These are phyloP conservation scores for Aegilops tauschii DNA, from an alignment of 176 grass and related monocot genomes.

Conservation along the genomic window DNA sequence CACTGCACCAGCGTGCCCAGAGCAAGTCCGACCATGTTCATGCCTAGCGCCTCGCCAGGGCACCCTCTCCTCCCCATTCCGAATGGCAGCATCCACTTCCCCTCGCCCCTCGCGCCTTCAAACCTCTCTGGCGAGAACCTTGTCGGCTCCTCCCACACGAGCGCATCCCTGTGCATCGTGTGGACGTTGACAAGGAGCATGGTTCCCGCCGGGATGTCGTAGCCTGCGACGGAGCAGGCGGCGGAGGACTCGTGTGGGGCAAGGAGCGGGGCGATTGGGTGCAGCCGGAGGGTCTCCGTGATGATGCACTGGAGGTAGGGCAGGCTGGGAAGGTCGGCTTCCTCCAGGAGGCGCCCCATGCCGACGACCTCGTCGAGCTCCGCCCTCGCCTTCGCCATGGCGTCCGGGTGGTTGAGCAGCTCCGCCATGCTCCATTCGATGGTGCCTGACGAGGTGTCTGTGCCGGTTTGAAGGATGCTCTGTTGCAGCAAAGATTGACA, in stretches of 20 bases:
- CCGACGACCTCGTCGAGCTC: slow-evolving; percentile 18
- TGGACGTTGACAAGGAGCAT: slow-evolving; percentile 35
- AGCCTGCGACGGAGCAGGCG: slow-evolving; percentile 3
- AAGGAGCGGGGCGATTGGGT: slow-evolving; percentile 1
- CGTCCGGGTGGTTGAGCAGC: slow-evolving; percentile 12
- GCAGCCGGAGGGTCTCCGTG: slow-evolving; percentile 19
- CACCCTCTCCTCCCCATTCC: slow-evolving; percentile 32
- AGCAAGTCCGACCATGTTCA: slow-evolving; percentile 8
- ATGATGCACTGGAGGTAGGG: slow-evolving; percentile 31
- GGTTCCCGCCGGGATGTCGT: slow-evolving; percentile 21
- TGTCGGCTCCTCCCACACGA: neutral
- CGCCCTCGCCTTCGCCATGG: neutral
- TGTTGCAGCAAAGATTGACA: slow-evolving; percentile 4
- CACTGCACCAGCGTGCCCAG: slow-evolving; percentile 25
- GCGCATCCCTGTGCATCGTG: neutral
- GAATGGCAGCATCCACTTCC: slow-evolving; percentile 44
- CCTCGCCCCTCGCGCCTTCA: neutral
- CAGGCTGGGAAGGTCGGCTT: slow-evolving; percentile 26
- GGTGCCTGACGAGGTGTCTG: slow-evolving; percentile 14
- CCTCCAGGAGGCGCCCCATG: neutral
- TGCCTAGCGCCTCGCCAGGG: neutral
- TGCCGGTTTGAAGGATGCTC: slow-evolving; percentile 23
- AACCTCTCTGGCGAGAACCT: slow-evolving; percentile 37
- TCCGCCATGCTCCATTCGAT: slow-evolving; percentile 33
- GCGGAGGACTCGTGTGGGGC: slow-evolving; percentile 16